Evolutionary conservation across 139 green algal species (phyloP), one percentile per base, ranked within the genome.

Genomic region (Limnomonas spitsbergensis): DNA sequence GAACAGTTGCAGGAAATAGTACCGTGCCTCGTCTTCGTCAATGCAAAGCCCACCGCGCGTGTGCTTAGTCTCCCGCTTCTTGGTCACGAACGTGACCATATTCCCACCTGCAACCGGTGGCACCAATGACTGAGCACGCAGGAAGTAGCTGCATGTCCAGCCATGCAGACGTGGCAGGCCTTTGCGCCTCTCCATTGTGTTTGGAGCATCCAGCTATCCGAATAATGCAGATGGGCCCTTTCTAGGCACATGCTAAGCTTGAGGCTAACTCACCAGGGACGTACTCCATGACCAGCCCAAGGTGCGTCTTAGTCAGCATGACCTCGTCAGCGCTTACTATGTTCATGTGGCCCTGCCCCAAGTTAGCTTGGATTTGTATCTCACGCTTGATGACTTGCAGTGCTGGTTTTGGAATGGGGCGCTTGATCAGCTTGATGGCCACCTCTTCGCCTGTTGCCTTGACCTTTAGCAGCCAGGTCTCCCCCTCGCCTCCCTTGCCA

Each of bases 1-100:
- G 1, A 98, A 78, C 68, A 97, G 93, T 88, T 98, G 94, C 82
- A 84, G 89, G 88, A 93, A 93, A 68, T 85, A 89, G 78, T 87
- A 93, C 37, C 77, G 78, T 26, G 83, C 87, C 66, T 91, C 87
- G 40, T 90, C 87, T 80, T 93, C 89, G 26, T 85, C 76, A 0
- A 93, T 32, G 72, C 80, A 89, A 29, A 92, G 75, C 2, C 86
- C 88, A 14, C 75, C 66, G 7, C 73, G 73, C 31, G 56, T 4
- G 6, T 4, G 38, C 73, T 78, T 78, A 42, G 47, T 88, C 56
- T 89, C 81, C 6, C 85, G 77, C 76, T 80, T 84, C 61, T 82
- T 83, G 0, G 83, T 91, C 4, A 91, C 85, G 42, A 80, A 91
- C 2, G 66, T 38, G 0, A 90, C 83, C 87, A 91, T 89, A 84